Conservation (phyloP, 2,329 filamentous ascomycete species). For the Orbilia blumenaviensis region DNA sequence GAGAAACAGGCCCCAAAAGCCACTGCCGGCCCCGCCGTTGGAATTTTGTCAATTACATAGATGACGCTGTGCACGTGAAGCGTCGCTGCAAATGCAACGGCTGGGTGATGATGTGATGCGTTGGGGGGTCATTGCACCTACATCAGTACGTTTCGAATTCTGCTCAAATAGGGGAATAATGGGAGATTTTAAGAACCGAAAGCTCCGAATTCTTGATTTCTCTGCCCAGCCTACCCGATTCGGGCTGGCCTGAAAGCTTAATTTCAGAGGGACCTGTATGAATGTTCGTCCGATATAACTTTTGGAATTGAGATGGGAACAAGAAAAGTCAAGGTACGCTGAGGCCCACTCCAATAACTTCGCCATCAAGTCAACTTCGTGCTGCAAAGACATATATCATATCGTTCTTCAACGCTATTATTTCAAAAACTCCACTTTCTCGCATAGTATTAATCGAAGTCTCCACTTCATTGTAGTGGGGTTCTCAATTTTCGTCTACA, state of each 20-base stretch:
- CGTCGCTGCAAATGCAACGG: slow-evolving; percentile 12
- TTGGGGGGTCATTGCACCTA: slow-evolving; percentile 8
- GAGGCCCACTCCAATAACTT: slow-evolving; percentile 5
- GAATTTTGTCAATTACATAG: not conserved
- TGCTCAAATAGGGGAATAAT: slow-evolving; percentile 26
- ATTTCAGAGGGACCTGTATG: not conserved
- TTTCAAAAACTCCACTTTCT: slow-evolving; percentile 1
- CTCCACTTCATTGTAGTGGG: not conserved
- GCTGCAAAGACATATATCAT: not conserved
- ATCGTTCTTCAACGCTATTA: not conserved
- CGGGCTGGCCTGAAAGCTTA: slow-evolving; percentile 32
- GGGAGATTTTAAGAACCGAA: slow-evolving; percentile 4
- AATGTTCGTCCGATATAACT: slow-evolving; percentile 3
- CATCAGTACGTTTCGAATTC: slow-evolving; percentile 46
- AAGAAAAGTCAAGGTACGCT: slow-evolving; percentile 2
- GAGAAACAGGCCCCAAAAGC: slow-evolving; percentile 16
- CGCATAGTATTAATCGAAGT: not conserved
- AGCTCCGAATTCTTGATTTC: slow-evolving; percentile 15
- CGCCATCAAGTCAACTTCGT: not conserved
- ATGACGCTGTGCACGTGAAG: slow-evolving; percentile 26
- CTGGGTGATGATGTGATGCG: slow-evolving; percentile 15
- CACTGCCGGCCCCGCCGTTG: slow-evolving; percentile 32
- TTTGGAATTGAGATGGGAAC: not conserved
- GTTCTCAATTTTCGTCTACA: not conserved
- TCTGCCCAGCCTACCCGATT: slow-evolving; percentile 14